phyloP scores from a whole-genome alignment of 768 basidiomycete genomes.

The Lactarius pseudohatsudake region DNA sequence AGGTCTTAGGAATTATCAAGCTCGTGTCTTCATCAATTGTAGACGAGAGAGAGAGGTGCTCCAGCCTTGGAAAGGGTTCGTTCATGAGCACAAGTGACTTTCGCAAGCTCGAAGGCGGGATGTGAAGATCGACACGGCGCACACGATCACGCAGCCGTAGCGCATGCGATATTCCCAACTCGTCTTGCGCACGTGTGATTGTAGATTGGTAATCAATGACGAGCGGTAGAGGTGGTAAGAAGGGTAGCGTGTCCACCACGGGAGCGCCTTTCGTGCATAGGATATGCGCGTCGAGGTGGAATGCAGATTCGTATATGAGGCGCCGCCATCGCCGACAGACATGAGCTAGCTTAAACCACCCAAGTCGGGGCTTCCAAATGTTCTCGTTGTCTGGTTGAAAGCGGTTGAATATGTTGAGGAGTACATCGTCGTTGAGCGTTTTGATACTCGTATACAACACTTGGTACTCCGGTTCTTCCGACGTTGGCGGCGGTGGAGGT shows the following conservation, averaged over 20 bases:
- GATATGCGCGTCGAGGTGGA: conserved; percentile 1
- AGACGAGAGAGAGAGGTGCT: background rate
- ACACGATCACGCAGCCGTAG: conserved; percentile 1
- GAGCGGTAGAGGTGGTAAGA: conserved; percentile 8
- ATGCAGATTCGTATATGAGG: background rate
- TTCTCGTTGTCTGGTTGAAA: background rate
- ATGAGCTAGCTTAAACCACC: background rate
- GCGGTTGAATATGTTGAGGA: background rate
- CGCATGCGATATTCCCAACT: background rate
- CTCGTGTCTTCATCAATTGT: background rate
- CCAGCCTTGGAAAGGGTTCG: background rate
- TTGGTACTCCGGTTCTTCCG: background rate
- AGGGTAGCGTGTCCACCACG: background rate
- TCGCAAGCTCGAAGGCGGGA: background rate
- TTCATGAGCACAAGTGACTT: background rate
- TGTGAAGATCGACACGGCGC: background rate
- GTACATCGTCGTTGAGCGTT: background rate
- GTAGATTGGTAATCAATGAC: background rate
- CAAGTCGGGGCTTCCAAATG: background rate
- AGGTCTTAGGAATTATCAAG: background rate
- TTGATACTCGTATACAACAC: background rate
- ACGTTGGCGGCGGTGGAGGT: background rate
- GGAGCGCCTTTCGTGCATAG: background rate
- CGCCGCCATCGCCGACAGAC: background rate
- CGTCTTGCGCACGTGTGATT: background rate